Evolutionary conservation across 2,329 filamentous ascomycete species (phyloP).

Genomic region (Calycina herbarum): DNA sequence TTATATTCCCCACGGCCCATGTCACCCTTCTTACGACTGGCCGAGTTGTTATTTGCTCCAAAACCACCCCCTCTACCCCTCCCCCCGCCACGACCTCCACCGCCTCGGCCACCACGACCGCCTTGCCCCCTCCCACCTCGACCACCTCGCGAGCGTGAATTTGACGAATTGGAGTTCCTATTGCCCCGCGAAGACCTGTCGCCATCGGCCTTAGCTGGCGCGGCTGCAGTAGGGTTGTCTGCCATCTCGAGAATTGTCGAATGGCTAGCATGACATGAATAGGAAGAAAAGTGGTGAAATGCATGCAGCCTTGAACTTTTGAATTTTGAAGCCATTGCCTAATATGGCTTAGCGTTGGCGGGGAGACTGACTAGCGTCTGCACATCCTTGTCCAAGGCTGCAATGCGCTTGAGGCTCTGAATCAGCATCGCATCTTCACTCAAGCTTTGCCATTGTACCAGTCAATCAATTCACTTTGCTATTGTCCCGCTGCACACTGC

Average conservation of each 20-base stretch:
- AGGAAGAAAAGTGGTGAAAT: constrained; percentile 3
- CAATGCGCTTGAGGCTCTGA: not conserved
- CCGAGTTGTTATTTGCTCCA: constrained; percentile 35
- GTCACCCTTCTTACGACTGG: constrained; percentile 61
- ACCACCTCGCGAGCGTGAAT: constrained; percentile 11
- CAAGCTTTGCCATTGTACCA: not conserved
- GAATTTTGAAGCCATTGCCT: constrained; percentile 2
- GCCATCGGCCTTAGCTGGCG: constrained; percentile 11
- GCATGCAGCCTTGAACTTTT: not conserved
- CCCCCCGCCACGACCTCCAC: constrained; percentile 16
- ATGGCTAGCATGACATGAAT: constrained; percentile 29
- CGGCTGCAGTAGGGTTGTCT: constrained; percentile 27
- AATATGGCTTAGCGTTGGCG: constrained; percentile 9
- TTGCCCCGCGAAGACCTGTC: constrained; percentile 15
- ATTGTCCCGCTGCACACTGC: not conserved
- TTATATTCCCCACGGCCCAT: constrained; percentile 65
- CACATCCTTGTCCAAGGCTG: not conserved
- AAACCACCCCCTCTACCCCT: constrained; percentile 45
- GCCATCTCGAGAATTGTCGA: constrained; percentile 28
- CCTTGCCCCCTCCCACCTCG: constrained; percentile 17
- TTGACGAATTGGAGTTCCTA: constrained; percentile 16
- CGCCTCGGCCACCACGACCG: constrained; percentile 23
- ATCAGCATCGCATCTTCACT: not conserved
- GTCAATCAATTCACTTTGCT: not conserved
- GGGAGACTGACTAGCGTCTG: not conserved